A percentile compares a stretch with the other conserved stretches of the same genome.
phyloP scores from a whole-genome alignment of 345 rosid genomes.

The Rhodamnia rubescens region DNA sequence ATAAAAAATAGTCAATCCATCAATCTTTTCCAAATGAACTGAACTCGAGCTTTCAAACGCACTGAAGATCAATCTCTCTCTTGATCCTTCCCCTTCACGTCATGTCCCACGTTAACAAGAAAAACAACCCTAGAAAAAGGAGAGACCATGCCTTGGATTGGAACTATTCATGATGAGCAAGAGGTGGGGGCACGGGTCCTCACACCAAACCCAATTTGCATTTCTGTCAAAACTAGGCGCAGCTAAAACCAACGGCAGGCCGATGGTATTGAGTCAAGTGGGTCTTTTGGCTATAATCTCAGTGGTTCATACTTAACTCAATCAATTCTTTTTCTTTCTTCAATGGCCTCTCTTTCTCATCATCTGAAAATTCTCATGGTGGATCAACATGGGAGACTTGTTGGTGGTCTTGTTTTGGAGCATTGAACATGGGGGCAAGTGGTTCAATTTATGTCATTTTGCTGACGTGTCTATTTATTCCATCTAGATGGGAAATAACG shows the following conservation, averaged over 20 bases:
- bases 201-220: neutral
- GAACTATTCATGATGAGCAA: neutral
- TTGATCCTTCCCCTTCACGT: neutral
- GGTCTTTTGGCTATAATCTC: neutral
- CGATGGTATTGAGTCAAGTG: neutral
- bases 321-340: neutral
- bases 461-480: neutral
- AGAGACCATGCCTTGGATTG: neutral
- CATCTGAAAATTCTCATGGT: neutral
- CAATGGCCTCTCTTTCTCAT: neutral
- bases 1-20: neutral
- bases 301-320: neutral
- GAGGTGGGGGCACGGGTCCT: neutral
- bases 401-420: neutral
- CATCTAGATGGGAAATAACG: neutral
- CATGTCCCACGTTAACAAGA: neutral
- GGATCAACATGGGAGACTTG: neutral
- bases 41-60: neutral
- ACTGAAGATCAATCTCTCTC: neutral
- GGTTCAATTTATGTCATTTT: neutral
- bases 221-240: neutral
- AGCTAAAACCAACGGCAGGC: neutral
- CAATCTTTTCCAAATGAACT: neutral
- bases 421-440: neutral
- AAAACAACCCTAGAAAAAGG: neutral